phyloP scores from a whole-genome alignment of 2,329 filamentous ascomycete genomes.

The Aureobasidium sp. region DNA sequence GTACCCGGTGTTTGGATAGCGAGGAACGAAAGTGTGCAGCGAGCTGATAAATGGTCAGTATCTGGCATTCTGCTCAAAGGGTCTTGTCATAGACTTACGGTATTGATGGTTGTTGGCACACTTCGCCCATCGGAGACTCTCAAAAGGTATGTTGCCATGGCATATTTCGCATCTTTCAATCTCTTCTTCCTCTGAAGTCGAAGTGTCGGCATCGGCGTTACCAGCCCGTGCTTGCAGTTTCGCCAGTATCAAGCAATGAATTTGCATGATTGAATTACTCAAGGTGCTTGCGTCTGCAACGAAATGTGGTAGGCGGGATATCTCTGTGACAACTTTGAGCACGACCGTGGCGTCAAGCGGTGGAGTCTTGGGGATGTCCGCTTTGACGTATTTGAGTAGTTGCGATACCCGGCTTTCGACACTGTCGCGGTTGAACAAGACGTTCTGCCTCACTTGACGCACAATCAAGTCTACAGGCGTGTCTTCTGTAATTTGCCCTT shows the following conservation, averaged over 20 bases:
- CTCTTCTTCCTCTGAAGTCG: constrained; percentile 5
- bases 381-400: constrained; percentile 9
- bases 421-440: constrained; percentile 3
- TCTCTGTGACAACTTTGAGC: constrained; percentile 15
- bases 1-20: constrained; percentile 46
- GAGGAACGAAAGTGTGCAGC: constrained; percentile 46
- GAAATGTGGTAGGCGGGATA: constrained; percentile 17
- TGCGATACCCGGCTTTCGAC: constrained; percentile 1
- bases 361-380: neutral
- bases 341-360: constrained; percentile 11
- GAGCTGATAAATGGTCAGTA: constrained; percentile 26
- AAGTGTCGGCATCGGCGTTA: neutral
- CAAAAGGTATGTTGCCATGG: constrained; percentile 37
- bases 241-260: constrained; percentile 13
- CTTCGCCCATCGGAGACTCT: constrained; percentile 36
- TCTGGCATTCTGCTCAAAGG: neutral
- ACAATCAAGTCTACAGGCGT: neutral
- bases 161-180: constrained; percentile 47
- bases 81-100: constrained; percentile 24
- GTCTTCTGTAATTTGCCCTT: constrained; percentile 8
- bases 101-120: constrained; percentile 46
- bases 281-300: constrained; percentile 17
- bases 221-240: constrained; percentile 10
- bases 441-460: constrained; percentile 7
- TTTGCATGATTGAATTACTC: constrained; percentile 13